A percentile compares a stretch with the other conserved stretches of the same genome.
Conservation (phyloP, 2,329 filamentous ascomycete species). For the Apiospora phragmitis region DNA sequence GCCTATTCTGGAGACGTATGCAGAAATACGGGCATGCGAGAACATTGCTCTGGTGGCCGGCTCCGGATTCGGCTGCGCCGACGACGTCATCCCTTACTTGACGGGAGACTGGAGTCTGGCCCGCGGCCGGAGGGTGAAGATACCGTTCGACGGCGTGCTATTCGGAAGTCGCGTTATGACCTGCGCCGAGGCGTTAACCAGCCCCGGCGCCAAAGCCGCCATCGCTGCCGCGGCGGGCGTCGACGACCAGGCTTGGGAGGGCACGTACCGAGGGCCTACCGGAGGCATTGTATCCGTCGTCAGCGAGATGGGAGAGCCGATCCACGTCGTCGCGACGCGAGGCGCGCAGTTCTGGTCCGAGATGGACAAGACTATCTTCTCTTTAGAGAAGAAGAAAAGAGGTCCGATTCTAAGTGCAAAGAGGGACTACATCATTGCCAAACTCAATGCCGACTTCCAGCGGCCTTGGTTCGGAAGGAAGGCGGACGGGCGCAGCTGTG, state of each 20-base stretch:
- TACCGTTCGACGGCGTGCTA: conserved; percentile 48
- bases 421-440: conserved; percentile 43
- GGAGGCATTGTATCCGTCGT: conserved; percentile 31
- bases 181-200: conserved; percentile 45
- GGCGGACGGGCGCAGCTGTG: conserved; percentile 40
- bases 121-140: conserved; percentile 40
- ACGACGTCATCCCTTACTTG: conserved; percentile 48
- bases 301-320: conserved; percentile 39
- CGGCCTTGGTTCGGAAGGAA: conserved; percentile 50
- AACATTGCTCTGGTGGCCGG: conserved; percentile 49
- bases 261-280: conserved; percentile 39
- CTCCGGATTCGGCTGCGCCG: conserved; percentile 46
- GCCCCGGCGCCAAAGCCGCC: conserved; percentile 41
- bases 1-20: conserved; percentile 47
- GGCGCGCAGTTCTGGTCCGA: conserved; percentile 38
- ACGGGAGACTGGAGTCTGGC: conserved; percentile 43
- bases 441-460: conserved; percentile 48
- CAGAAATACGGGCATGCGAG: conserved; percentile 41
- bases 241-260: conserved; percentile 44
- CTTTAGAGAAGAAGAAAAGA: conserved; percentile 33
- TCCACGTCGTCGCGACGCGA: conserved; percentile 39
- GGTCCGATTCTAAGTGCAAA: conserved; percentile 41
- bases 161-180: conserved; percentile 49
- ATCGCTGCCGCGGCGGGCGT: conserved; percentile 44
- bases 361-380: conserved; percentile 35